Conservation (phyloP, 2,329 filamentous ascomycete species). For the Eutypa lata region DNA sequence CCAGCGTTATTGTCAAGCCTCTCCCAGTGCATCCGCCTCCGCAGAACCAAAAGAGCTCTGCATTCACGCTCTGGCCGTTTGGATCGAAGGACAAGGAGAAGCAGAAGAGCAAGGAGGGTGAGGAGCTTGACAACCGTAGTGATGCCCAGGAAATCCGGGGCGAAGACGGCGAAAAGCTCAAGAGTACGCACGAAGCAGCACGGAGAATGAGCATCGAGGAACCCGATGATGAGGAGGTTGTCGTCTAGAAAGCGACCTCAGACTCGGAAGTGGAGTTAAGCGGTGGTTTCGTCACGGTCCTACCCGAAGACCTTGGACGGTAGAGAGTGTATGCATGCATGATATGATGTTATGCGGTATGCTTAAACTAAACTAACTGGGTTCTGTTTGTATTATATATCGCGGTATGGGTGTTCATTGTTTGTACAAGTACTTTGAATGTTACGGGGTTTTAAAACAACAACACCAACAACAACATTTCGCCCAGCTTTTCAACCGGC, state of each 20-base stretch:
- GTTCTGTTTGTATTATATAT: background rate
- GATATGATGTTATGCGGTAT: background rate
- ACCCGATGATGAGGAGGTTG: conserved; percentile 45
- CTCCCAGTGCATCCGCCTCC: conserved; percentile 50
- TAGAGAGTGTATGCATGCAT: no score
- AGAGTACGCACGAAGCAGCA: conserved; percentile 48
- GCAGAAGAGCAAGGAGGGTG: conserved; percentile 28
- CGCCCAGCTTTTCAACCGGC: background rate
- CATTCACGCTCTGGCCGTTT: conserved; percentile 57
- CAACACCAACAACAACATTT: background rate
- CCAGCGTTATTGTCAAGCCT: conserved; percentile 49
- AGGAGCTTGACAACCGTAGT: conserved; percentile 30
- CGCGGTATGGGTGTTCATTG: background rate
- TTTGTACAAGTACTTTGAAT: conserved; percentile 1
- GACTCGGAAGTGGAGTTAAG: conserved; percentile 6
- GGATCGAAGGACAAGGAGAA: conserved; percentile 31
- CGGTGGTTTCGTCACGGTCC: conserved; percentile 12
- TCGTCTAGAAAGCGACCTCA: conserved; percentile 27
- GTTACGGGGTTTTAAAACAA: background rate
- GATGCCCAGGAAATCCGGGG: conserved; percentile 30
- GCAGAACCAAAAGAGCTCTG: conserved; percentile 31
- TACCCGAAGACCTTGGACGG: background rate
- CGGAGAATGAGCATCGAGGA: conserved; percentile 58
- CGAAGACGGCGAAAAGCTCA: conserved; percentile 42
- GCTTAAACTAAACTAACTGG: background rate